Evolutionary conservation across 225 moss, liverwort and hornwort genomes (phyloP).

Genomic region (Physcomitrellopsis africana): DNA sequence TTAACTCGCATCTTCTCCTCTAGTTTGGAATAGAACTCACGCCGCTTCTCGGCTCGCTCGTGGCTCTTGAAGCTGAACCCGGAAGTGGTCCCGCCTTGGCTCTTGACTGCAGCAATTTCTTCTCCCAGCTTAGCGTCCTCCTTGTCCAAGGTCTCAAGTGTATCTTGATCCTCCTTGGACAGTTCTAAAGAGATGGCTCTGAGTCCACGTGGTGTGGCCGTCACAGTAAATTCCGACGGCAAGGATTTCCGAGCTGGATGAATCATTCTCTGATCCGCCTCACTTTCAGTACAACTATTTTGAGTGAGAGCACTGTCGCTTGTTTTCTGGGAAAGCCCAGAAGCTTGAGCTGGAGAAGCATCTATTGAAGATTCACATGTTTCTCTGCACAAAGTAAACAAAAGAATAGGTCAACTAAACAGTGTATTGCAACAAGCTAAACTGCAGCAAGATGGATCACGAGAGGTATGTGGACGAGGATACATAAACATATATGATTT

Average conservation of each 20-base stretch:
- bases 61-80: conserved; percentile 47
- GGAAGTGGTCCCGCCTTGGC: conserved; percentile 57
- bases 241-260: background rate
- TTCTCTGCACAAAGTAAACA: conserved; percentile 1
- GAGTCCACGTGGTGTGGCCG: background rate
- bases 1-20: conserved; percentile 37
- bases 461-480: too few species aligned
- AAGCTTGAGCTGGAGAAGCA: background rate
- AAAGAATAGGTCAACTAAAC: background rate
- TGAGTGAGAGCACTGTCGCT: background rate
- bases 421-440: background rate
- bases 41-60: conserved; percentile 37
- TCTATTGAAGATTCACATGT: conserved; percentile 14
- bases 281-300: background rate
- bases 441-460: too few species aligned
- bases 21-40: conserved; percentile 40
- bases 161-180: conserved; percentile 47
- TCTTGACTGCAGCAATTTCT: conserved; percentile 56
- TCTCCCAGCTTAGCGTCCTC: conserved; percentile 33
- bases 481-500: background rate
- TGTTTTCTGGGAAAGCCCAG: conserved; percentile 1
- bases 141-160: conserved; percentile 37
- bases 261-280: background rate
- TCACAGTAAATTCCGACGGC: background rate
- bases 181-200: conserved; percentile 23